These are phyloP conservation scores for Mycena polygramma DNA, from an alignment of 768 basidiomycete species.

Conservation along the genomic window DNA sequence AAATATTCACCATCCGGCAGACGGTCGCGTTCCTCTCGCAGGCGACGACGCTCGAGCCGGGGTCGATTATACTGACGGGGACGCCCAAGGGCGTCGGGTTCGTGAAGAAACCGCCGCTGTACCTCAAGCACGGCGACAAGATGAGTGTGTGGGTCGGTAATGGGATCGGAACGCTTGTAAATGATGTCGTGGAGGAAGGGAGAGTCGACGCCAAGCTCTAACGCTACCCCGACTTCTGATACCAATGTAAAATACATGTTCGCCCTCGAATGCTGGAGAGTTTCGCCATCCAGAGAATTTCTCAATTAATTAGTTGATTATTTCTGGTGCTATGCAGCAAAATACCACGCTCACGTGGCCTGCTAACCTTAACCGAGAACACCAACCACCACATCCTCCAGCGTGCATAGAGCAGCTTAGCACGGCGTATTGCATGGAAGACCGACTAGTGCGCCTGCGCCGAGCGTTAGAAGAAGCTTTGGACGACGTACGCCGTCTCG, in stretches of 20 bases:
- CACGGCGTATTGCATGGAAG: slow-evolving; percentile 38
- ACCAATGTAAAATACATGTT: not conserved
- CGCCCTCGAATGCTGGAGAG: not conserved
- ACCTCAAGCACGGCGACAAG: slow-evolving; percentile 80
- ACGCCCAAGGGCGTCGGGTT: slow-evolving; percentile 89
- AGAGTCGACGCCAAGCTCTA: slow-evolving; percentile 59
- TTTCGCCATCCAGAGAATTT: not conserved
- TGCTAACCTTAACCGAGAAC: slow-evolving; percentile 1
- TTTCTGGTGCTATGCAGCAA: not conserved
- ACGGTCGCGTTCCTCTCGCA: slow-evolving; percentile 87
- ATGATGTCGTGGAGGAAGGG: slow-evolving; percentile 79
- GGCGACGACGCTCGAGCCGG: slow-evolving; percentile 85
- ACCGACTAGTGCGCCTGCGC: slow-evolving; percentile 52
- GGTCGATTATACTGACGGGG: slow-evolving; percentile 86
- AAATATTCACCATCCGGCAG: slow-evolving; percentile 84
- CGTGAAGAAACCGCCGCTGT: slow-evolving; percentile 76
- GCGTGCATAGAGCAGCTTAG: slow-evolving; percentile 4
- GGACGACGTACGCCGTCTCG: slow-evolving; percentile 68
- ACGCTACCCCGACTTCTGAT: slow-evolving; percentile 3
- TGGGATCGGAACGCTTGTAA: slow-evolving; percentile 86
- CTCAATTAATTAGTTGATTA: not conserved
- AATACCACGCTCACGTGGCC: slow-evolving; percentile 20
- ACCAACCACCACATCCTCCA: slow-evolving; percentile 22
- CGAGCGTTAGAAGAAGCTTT: slow-evolving; percentile 69
- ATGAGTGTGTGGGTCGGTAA: slow-evolving; percentile 76